phyloP scores from a whole-genome alignment of 1,284 basidiomycete species.

The Coniferiporia weirii region DNA sequence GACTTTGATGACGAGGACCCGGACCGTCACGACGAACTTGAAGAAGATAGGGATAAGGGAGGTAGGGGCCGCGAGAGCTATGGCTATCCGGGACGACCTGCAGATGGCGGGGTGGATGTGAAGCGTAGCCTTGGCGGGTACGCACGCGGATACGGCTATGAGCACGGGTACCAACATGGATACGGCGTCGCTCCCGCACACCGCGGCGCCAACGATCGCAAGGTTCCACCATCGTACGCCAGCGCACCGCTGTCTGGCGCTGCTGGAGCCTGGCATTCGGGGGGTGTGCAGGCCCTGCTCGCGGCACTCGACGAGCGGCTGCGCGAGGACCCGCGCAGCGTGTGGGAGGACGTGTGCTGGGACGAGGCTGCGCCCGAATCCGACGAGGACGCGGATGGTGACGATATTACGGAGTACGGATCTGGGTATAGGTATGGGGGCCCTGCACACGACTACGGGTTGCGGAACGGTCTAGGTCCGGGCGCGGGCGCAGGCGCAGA shows the following conservation, averaged over 20 bases:
- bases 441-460: background rate
- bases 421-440: background rate
- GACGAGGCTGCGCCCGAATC: slow-evolving; percentile 4
- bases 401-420: background rate
- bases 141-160: background rate
- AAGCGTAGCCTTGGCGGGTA: no score
- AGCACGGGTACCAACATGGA: background rate
- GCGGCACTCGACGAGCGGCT: slow-evolving; percentile 1
- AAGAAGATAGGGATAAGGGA: background rate
- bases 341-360: slow-evolving; percentile 11
- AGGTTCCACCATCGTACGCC: background rate
- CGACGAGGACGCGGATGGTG: background rate
- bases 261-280: no score
- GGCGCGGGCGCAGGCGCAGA: no score
- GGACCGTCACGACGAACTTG: background rate
- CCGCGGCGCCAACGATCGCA: background rate
- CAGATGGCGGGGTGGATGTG: no score
- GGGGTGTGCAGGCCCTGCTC: background rate
- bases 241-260: no score
- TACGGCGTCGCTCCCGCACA: background rate
- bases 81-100: background rate
- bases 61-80: background rate
- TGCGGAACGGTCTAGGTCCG: background rate
- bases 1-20: slow-evolving; percentile 2
- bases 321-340: background rate